Percentiles rank a stretch among this genome's conserved stretches.
phyloP scores from a whole-genome alignment of 2,329 filamentous ascomycete species.

The Pseudogymnoascus sp. region DNA sequence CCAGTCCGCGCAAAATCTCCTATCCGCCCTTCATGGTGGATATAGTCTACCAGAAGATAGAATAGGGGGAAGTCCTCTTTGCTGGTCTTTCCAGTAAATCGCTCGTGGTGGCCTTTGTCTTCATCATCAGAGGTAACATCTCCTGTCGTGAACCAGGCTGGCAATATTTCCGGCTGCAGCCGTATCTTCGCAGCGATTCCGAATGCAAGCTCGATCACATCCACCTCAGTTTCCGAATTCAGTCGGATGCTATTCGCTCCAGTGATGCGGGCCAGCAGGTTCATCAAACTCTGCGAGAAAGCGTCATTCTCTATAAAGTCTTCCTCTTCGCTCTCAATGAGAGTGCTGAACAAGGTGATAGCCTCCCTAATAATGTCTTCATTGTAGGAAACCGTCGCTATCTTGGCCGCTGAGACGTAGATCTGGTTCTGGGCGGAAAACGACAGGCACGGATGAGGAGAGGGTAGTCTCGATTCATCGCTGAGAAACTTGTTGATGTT shows the following conservation, averaged over 20 bases:
- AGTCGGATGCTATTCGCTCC: constrained; percentile 67
- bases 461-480: constrained; percentile 81
- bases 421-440: constrained; percentile 83
- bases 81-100: constrained; percentile 77
- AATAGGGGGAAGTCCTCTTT: constrained; percentile 93
- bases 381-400: constrained; percentile 77
- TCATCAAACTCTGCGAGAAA: constrained; percentile 83
- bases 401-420: constrained; percentile 82
- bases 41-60: constrained; percentile 92
- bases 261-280: constrained; percentile 72
- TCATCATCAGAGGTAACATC: constrained; percentile 26
- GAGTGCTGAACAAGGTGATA: constrained; percentile 77
- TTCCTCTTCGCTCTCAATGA: constrained; percentile 95
- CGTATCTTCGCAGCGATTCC: constrained; percentile 95
- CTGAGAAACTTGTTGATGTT: constrained; percentile 65
- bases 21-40: constrained; percentile 88
- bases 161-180: constrained; percentile 75
- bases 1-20: constrained; percentile 95
- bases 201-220: constrained; percentile 88
- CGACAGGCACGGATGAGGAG: constrained; percentile 84
- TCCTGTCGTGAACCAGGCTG: constrained; percentile 80
- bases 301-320: constrained; percentile 80
- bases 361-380: constrained; percentile 80
- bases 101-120: constrained; percentile 46
- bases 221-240: constrained; percentile 73